Evolutionary conservation across 305 asterid species (phyloP).

Genomic region (Plantago coronopus): DNA sequence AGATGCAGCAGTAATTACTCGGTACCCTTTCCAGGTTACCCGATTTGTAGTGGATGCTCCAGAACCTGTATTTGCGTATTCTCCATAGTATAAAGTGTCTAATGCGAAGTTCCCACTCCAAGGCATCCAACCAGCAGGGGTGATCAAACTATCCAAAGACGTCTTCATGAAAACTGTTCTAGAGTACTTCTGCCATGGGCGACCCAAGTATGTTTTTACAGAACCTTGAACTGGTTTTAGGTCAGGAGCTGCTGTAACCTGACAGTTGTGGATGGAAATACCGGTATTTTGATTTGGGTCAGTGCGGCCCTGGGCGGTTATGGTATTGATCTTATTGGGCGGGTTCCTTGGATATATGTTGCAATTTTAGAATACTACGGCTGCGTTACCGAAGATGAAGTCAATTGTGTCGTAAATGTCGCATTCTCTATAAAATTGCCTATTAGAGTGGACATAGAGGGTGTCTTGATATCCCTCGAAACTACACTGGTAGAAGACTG

Average conservation of each 20-base stretch:
- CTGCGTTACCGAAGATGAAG: slow-evolving; percentile 84
- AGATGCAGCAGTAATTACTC: slow-evolving; percentile 51
- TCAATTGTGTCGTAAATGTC: slow-evolving; percentile 75
- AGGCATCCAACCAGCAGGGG: slow-evolving; percentile 84
- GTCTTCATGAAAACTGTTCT: slow-evolving; percentile 68
- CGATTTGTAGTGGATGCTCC: slow-evolving; percentile 62
- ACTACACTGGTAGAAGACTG: slow-evolving; percentile 71
- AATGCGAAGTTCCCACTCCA: slow-evolving; percentile 81
- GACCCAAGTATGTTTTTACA: slow-evolving; percentile 65
- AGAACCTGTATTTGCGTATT: slow-evolving; percentile 76
- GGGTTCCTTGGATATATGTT: slow-evolving; percentile 61
- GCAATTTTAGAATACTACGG: slow-evolving; percentile 71
- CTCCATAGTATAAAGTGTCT: slow-evolving; percentile 67
- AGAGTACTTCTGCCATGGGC: slow-evolving; percentile 82
- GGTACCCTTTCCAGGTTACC: slow-evolving; percentile 77
- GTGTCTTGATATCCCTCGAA: slow-evolving; percentile 92
- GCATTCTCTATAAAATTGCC: slow-evolving; percentile 75
- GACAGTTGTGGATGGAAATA: slow-evolving; percentile 55
- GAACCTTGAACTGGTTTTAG: slow-evolving; percentile 42
- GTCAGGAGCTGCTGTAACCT: slow-evolving; percentile 52
- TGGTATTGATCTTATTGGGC: slow-evolving; percentile 53
- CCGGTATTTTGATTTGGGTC: slow-evolving; percentile 83
- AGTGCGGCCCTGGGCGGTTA: slow-evolving; percentile 67
- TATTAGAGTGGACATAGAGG: slow-evolving; percentile 57
- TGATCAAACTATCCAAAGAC: slow-evolving; percentile 43